Evolutionary conservation across 1,139 yeast genomes (phyloP).

Genomic region (Taiozyma sp.): DNA sequence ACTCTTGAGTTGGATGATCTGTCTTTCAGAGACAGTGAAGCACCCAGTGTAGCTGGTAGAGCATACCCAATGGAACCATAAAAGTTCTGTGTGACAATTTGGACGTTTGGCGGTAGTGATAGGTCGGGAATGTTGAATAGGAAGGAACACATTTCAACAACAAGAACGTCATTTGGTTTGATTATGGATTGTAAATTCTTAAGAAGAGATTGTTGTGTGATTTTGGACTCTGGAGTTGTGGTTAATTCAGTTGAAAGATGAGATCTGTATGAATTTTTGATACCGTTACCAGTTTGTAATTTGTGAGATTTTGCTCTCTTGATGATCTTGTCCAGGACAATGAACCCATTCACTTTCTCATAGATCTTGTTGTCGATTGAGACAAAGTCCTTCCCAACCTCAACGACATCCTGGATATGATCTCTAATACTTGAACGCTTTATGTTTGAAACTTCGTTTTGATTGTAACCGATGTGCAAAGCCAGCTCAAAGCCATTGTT

Average conservation of each 20-base stretch:
- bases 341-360: conserved; percentile 35
- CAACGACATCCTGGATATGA: conserved; percentile 23
- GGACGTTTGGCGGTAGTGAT: conserved; percentile 46
- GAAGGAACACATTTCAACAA: conserved; percentile 78
- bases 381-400: conserved; percentile 19
- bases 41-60: conserved; percentile 80
- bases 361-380: conserved; percentile 12
- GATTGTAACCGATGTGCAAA: conserved; percentile 46
- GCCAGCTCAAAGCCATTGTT: conserved; percentile 38
- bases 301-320: conserved; percentile 27
- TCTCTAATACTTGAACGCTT: conserved; percentile 5
- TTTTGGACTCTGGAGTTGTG: conserved; percentile 24
- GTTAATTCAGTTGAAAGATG: not conserved
- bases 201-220: conserved; percentile 63
- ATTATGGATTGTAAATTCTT: conserved; percentile 29
- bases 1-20: conserved; percentile 47
- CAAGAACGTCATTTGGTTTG: conserved; percentile 57
- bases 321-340: conserved; percentile 33
- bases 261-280: conserved; percentile 25
- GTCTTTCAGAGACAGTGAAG: conserved; percentile 64
- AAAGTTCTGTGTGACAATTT: conserved; percentile 58
- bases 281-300: conserved; percentile 14
- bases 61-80: conserved; percentile 88
- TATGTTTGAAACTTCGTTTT: conserved; percentile 39
- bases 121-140: conserved; percentile 67